Conservation (phyloP, 495 filamentous ascomycete genomes). For the Aspergillus diversus region DNA sequence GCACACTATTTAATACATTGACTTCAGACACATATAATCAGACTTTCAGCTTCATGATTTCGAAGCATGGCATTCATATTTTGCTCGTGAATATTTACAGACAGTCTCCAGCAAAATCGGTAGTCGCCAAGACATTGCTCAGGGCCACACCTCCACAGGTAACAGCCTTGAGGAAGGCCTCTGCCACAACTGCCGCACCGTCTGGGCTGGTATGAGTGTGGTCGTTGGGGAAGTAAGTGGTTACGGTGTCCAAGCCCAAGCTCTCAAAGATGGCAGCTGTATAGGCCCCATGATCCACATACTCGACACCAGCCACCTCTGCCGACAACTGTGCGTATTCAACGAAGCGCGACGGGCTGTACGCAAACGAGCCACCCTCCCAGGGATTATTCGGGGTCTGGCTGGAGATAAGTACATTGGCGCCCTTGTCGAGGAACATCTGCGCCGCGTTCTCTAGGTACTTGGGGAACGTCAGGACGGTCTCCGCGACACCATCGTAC, state of each 20-base stretch:
- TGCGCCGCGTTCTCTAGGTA: slow-evolving; percentile 60
- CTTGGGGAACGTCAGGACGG: slow-evolving; percentile 59
- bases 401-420: slow-evolving; percentile 61
- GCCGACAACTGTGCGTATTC: slow-evolving; percentile 59
- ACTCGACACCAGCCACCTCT: slow-evolving; percentile 46
- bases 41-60: too few relatives aligned
- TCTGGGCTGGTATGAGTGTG: slow-evolving; percentile 66
- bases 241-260: slow-evolving; percentile 48
- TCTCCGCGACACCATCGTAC: slow-evolving; percentile 56
- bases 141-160: slow-evolving; percentile 44
- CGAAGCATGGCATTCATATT: background rate
- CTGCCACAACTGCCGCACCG: slow-evolving; percentile 60
- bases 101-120: slow-evolving; percentile 37
- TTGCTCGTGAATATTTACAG: slow-evolving; percentile 16
- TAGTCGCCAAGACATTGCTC: slow-evolving; percentile 37
- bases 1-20: background rate
- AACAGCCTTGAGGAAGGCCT: slow-evolving; percentile 66
- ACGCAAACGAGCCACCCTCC: slow-evolving; percentile 55
- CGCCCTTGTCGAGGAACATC: slow-evolving; percentile 59
- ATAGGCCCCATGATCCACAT: slow-evolving; percentile 65
- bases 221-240: slow-evolving; percentile 61
- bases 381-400: slow-evolving; percentile 68
- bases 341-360: slow-evolving; percentile 55
- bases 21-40: too few relatives aligned
- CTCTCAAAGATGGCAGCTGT: slow-evolving; percentile 54